These are phyloP conservation scores for Phytophthora crassamura DNA, from an alignment of 352 stramenopile species.

Conservation along the genomic window DNA sequence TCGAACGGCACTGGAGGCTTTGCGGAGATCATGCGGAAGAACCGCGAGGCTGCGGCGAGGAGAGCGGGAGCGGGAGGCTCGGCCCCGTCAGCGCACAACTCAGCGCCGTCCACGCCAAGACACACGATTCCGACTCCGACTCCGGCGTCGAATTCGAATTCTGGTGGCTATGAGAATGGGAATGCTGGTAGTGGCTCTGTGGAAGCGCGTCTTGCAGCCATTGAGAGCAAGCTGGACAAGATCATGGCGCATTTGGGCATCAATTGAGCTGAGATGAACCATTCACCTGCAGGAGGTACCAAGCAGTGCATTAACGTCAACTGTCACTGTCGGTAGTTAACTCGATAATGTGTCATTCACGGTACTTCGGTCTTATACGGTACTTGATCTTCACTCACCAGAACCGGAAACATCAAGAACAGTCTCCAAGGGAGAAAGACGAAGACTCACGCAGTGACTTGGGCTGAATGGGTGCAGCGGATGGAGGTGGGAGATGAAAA, in stretches of 20 bases:
- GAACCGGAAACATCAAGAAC: too few relatives aligned
- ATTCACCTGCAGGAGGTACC: conserved; percentile 9
- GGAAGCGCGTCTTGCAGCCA: conserved; percentile 71
- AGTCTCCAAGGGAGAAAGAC: too few relatives aligned
- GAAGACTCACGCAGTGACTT: too few relatives aligned
- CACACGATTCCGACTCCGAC: conserved; percentile 22
- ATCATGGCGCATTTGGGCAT: conserved; percentile 88
- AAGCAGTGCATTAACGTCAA: not conserved
- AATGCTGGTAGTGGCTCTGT: conserved; percentile 32
- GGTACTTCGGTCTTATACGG: too few relatives aligned
- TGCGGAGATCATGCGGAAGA: conserved; percentile 92
- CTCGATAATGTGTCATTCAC: too few relatives aligned
- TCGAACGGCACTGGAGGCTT: conserved; percentile 63
- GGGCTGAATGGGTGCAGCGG: too few relatives aligned
- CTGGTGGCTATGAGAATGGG: conserved; percentile 34
- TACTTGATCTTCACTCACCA: too few relatives aligned
- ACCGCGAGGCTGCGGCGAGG: conserved; percentile 82
- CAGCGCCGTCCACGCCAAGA: conserved; percentile 65
- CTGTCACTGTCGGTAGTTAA: too few relatives aligned
- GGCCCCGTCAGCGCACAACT: conserved; percentile 32
- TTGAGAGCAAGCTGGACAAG: conserved; percentile 91
- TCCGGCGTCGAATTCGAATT: conserved; percentile 7
- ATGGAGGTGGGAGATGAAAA: too few relatives aligned
- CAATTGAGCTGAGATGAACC: conserved; percentile 35
- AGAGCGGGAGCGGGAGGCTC: conserved; percentile 38